Percentiles rank a stretch among this genome's conserved stretches.
Evolutionary conservation across 495 filamentous ascomycete genomes (phyloP).

Genomic region (Aspergillus coremiiformis): DNA sequence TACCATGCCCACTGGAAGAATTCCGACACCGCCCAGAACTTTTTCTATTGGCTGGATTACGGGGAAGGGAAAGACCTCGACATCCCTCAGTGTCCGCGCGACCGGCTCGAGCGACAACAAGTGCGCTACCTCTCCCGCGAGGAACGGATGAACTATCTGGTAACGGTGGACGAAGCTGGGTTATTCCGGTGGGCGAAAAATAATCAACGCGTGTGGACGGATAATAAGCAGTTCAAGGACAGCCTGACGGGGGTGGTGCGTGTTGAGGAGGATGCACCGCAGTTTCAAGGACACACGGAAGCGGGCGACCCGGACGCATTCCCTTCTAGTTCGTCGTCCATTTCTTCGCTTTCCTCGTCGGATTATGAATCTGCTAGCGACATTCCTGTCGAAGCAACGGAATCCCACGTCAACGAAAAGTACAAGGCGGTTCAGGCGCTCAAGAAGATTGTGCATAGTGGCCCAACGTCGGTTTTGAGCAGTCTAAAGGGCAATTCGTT

Average conservation of each 20-base stretch:
- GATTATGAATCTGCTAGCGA: slow-evolving; percentile 2
- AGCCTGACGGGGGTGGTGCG: slow-evolving; percentile 71
- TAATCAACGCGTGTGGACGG: slow-evolving; percentile 63
- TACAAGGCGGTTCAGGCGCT: slow-evolving; percentile 49
- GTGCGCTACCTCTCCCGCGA: slow-evolving; percentile 68
- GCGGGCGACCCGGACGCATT: neutral
- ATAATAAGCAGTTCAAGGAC: slow-evolving; percentile 63
- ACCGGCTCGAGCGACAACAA: slow-evolving; percentile 58
- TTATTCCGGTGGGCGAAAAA: slow-evolving; percentile 76
- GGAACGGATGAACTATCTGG: slow-evolving; percentile 65
- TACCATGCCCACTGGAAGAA: slow-evolving; percentile 84
- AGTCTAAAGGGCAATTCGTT: slow-evolving; percentile 63
- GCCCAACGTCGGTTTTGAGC: slow-evolving; percentile 60
- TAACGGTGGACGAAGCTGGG: slow-evolving; percentile 59
- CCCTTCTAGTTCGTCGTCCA: neutral
- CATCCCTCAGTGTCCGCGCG: slow-evolving; percentile 53
- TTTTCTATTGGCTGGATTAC: slow-evolving; percentile 93
- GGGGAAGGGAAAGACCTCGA: slow-evolving; percentile 60
- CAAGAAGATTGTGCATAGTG: slow-evolving; percentile 60
- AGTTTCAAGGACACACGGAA: slow-evolving; percentile 25
- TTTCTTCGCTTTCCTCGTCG: slow-evolving; percentile 8
- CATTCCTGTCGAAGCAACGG: slow-evolving; percentile 23
- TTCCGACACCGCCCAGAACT: slow-evolving; percentile 70
- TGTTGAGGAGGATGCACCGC: slow-evolving; percentile 51
- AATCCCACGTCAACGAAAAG: slow-evolving; percentile 41